Conservation (phyloP, 2,329 filamentous ascomycete species). For the Pyrenochaeta sp. region DNA sequence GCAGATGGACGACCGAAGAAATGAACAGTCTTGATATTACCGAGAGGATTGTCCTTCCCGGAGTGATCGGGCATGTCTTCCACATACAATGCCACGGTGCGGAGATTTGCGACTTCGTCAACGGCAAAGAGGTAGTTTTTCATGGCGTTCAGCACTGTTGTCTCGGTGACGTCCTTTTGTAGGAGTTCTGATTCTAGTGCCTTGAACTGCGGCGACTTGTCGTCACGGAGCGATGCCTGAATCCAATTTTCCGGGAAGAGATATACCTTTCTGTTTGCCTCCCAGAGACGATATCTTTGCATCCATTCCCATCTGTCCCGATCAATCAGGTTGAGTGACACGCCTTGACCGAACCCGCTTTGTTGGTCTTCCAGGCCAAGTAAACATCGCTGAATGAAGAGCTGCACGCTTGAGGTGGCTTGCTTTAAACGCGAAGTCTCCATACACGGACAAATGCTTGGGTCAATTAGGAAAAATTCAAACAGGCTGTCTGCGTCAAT, state of each 20-base stretch:
- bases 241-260: constrained; percentile 48
- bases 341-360: too few species aligned
- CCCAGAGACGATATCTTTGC: too few species aligned
- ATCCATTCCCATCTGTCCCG: constrained; percentile 35
- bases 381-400: constrained; percentile 42
- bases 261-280: constrained; percentile 42
- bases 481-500: constrained; percentile 34
- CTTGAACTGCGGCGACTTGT: constrained; percentile 36
- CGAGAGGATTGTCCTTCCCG: too few species aligned
- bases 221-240: constrained; percentile 38
- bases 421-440: constrained; percentile 45
- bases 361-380: constrained; percentile 36
- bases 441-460: constrained; percentile 35
- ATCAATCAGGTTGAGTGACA: constrained; percentile 1
- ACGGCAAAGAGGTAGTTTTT: not conserved
- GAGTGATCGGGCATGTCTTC: too few species aligned
- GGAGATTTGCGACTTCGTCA: too few species aligned
- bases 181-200: constrained; percentile 28
- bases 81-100: too few species aligned
- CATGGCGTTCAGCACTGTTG: not conserved
- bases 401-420: constrained; percentile 38
- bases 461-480: constrained; percentile 42
- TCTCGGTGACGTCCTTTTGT: constrained; percentile 19
- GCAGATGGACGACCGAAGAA: too few species aligned
- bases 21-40: too few species aligned